A percentile compares a stretch with the other conserved stretches of the same genome.
These are phyloP conservation scores for Larix sibirica DNA, from an alignment of 83 land plant genomes.

Conservation along the genomic window DNA sequence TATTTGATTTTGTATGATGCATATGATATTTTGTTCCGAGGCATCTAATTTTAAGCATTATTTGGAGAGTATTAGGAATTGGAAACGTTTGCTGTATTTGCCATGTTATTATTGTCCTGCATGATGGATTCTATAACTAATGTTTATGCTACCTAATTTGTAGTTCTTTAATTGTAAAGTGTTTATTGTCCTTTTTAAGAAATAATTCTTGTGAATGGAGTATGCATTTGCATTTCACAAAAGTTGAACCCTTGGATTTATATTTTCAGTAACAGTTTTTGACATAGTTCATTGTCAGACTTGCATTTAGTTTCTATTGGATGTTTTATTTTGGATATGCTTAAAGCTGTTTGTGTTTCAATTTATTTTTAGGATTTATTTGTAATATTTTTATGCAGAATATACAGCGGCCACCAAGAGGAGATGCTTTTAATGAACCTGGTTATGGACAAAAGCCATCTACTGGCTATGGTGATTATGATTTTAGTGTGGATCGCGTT, in stretches of 20 bases:
- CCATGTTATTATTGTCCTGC: background rate
- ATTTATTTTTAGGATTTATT: background rate
- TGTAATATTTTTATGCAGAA: constrained; percentile 16
- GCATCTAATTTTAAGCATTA: background rate
- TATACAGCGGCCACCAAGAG: constrained; percentile 37
- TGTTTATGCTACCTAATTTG: background rate
- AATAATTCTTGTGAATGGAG: background rate
- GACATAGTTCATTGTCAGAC: background rate
- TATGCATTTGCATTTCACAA: background rate
- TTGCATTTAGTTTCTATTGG: background rate
- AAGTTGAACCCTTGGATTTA: background rate
- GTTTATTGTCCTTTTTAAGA: background rate
- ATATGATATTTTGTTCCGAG: background rate
- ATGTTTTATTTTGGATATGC: background rate
- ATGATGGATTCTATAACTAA: background rate
- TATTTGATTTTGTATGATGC: background rate
- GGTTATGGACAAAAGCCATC: constrained; percentile 27
- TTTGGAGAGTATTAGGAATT: too few relatives aligned
- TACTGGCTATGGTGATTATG: constrained; percentile 31
- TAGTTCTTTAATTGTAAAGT: background rate
- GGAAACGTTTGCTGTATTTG: too few relatives aligned
- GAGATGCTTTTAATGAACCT: constrained; percentile 29
- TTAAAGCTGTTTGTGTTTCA: background rate
- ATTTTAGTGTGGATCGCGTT: constrained; percentile 27
- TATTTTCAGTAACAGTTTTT: background rate